These are phyloP conservation scores for Salvia rosmarinus DNA, from an alignment of 257 asterid genomes.

Conservation along the genomic window DNA sequence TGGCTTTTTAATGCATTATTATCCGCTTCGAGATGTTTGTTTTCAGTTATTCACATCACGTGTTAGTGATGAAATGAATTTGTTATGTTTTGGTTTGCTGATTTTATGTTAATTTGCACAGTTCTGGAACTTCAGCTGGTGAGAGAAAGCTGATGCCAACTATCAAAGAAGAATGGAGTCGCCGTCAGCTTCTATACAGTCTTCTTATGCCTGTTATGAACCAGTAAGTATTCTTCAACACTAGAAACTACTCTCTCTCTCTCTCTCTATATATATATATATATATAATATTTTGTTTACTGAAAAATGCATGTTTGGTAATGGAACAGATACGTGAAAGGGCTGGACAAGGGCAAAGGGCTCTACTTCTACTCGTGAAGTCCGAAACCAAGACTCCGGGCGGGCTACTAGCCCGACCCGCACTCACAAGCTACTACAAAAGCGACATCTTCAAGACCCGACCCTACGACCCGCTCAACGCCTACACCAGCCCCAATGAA, in stretches of 20 bases:
- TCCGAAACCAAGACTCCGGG: constrained; percentile 48
- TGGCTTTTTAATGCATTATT: too few species aligned
- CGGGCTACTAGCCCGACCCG: constrained; percentile 44
- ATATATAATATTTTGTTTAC: too few species aligned
- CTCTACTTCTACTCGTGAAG: constrained; percentile 41
- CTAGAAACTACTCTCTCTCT: too few species aligned
- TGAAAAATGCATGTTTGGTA: too few species aligned
- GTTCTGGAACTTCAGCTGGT: constrained; percentile 57
- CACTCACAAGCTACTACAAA: constrained; percentile 44
- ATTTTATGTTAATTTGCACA: neutral
- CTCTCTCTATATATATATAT: too few species aligned
- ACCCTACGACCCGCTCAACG: constrained; percentile 40
- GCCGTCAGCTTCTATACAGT: constrained; percentile 49
- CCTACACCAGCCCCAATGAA: constrained; percentile 45
- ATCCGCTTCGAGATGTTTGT: too few species aligned
- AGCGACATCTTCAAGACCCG: constrained; percentile 45
- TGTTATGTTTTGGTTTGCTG: too few species aligned
- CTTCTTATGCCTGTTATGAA: constrained; percentile 50
- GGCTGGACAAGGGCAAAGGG: constrained; percentile 49
- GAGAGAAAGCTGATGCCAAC: constrained; percentile 51
- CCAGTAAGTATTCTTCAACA: constrained; percentile 32
- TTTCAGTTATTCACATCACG: too few species aligned
- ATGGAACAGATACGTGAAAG: constrained; percentile 43
- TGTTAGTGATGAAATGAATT: too few species aligned
- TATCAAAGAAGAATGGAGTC: constrained; percentile 42